Base-by-base conservation (phyloP, 768 basidiomycete genomes). In the Boletus patriciae region DNA sequence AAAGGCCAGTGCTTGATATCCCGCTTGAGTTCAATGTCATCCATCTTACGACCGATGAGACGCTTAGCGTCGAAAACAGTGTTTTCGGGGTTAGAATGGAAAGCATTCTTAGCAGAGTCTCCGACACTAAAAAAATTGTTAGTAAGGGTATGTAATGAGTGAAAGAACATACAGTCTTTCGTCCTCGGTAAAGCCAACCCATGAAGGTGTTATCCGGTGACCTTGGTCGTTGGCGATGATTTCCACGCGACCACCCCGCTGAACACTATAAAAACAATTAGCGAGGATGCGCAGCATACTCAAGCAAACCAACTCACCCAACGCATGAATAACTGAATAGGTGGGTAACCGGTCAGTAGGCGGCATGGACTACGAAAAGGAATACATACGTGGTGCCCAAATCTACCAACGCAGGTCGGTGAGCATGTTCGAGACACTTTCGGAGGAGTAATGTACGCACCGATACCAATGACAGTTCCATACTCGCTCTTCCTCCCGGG, bases 21-120 rank as follows among this genome's bases (percentile, higher is more conserved):
- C 34, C 86, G 85, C 71, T 86, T 77, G 60, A 94, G 79, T 60
- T 94, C 93, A 23, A 77, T 76, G 68, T 96, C 93, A 53, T 90
- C 85, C 68, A 86, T 79, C 70, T 87, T 88, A 67, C 89, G 90
- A 65, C 94, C 92, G 68, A 95, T 94, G 62, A 96, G 84, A 74
- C 94, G 92, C 70, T 97, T 98, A 55, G 94, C 94, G 73, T 97
- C 94, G 66, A 97, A 98, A 55, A 97, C 89, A 11, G 94, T 97
- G 77, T 98, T 98, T 63, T 81, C 65, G 19, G 96, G 93, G 76
- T 98, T 93, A 44, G 89, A 80, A 73, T 92, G 87, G 77, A 86
- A 93, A 31, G 94, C 93, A 70, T 99, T 98, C 79, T 99, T 99
- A 43, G 96, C 96, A 57, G 86, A 83, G 73, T 99, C 96, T 67